Evolutionary conservation across 306 rosid species (phyloP), one percentile per base, ranked within the genome.

Genomic region (Gastrolobium villosum): DNA sequence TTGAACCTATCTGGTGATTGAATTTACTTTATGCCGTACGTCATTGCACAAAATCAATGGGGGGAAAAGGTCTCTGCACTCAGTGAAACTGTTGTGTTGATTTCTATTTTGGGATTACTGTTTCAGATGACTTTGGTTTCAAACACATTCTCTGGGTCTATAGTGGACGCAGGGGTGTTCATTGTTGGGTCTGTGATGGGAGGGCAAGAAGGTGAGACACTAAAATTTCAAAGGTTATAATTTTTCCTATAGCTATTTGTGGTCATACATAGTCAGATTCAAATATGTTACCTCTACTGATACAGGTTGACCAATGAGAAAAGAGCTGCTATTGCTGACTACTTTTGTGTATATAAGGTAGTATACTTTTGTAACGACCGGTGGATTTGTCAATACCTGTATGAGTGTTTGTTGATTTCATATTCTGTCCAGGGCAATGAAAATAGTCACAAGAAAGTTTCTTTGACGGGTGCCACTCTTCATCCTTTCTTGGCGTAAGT

Each of bases 81-180:
- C 50, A 50, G 15, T 62, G 60, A 65, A 62, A 60, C 81, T 20
- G 31, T 70, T 54, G 36, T 64, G 13, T 11, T 72, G 60, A 70
- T 53, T 45, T 77, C 32, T 77, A 50, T 10, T 65, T 54, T 61
- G 70, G 45, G 52, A 39, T 65, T 28, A 41, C 32, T 85, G 15
- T 77, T 85, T 72, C 86, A 94, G 97, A 87, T 87, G 97, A 94
- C 84, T 94, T 94, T 79, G 97, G 94, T 66, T 90, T 92, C 82
- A 86, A 84, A 46, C 98, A 92, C 86, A 86, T 94, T 73, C 91
- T 92, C 8, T 94, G 99, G 99, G 97, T 86, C 44, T 94, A 84
- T 83, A 94, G 99, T 84, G 99, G 99, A 36, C 88, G 97, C 11
- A 93, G 97, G 74, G 99, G 97, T 50, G 97, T 94, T 84, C 99